phyloP scores from a whole-genome alignment of 2,329 filamentous ascomycete species.

The Apiospora phragmitis region DNA sequence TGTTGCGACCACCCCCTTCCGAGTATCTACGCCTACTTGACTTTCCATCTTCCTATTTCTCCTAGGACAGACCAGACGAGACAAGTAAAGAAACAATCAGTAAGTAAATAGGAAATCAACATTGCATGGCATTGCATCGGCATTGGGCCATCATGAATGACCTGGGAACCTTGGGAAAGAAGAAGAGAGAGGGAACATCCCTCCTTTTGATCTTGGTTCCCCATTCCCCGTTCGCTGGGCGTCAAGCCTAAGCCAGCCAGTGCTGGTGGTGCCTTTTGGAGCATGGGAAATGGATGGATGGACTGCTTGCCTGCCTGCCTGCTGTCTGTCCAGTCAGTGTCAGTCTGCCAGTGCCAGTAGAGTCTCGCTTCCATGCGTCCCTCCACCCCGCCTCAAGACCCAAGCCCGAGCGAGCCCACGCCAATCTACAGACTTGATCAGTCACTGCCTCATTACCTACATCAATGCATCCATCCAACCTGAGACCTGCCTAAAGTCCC shows the following conservation, averaged over 20 bases:
- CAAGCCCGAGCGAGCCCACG: neutral
- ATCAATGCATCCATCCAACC: neutral
- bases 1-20: neutral
- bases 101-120: neutral
- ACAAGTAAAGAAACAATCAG: neutral
- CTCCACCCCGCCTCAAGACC: neutral
- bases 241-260: neutral
- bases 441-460: neutral
- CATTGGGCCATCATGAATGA: no score
- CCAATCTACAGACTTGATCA: neutral
- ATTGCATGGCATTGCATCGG: neutral
- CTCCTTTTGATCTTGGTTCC: neutral
- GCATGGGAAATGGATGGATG: neutral
- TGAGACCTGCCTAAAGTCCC: constrained; percentile 4
- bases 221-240: neutral
- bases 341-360: neutral
- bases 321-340: neutral
- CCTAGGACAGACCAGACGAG: neutral
- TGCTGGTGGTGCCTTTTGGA: neutral
- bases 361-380: neutral
- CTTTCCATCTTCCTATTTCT: neutral
- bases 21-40: neutral
- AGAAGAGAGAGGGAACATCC: neutral
- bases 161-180: neutral
- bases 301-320: neutral